Evolutionary conservation across 192 early-diverging fungal genomes (phyloP), one percentile per base, ranked within the genome.

Genomic region (Radiomyces spectabilis): DNA sequence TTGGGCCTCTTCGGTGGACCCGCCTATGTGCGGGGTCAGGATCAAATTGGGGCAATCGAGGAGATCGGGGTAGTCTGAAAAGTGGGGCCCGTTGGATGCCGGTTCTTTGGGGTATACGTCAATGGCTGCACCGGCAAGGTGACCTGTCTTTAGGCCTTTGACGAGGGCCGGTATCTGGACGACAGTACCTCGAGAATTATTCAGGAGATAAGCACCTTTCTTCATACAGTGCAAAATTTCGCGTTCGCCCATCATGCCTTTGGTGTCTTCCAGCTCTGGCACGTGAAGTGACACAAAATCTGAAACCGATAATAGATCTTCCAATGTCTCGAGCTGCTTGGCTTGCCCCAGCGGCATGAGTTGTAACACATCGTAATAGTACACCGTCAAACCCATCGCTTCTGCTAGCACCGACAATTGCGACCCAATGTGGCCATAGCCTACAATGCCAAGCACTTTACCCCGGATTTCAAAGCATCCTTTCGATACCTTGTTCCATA

Each of bases 1-100:
- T 72, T 99, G 97, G 12, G 97, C 97, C 67, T 99, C 97, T 61
- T 99, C 97, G 40, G 97, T 99, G 16, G 94, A 97, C 3, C 97
- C 97, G 67, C 93, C 95, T 76, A 99, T 99, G 65, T 99, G 97
- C 27, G 97, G 97, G 15, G 93, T 93, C 73, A 99, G 74, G 57
- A 99, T 85, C 12, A 93, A 87, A 76, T 99, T 99, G 47, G 91
- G 88, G 72, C 90, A 93, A 34, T 81, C 81, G 44, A 81, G 65
- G 6, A 75, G 33, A 6, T 75, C 69, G 33, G 61, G 60, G 21
- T 70, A 70, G 10, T 65, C 53, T 42, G 71, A 66, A 61, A 93
- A 97, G 47, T 76, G 68, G 15, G 72, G 74, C 0, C 95, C 95
- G 66, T 99, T 99, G 21, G 85, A 75, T 45, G 88, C 85, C 19